A percentile compares a stretch with the other conserved stretches of the same genome.
phyloP scores from a whole-genome alignment of 2,329 filamentous ascomycete genomes.

The Exophiala viscosa region DNA sequence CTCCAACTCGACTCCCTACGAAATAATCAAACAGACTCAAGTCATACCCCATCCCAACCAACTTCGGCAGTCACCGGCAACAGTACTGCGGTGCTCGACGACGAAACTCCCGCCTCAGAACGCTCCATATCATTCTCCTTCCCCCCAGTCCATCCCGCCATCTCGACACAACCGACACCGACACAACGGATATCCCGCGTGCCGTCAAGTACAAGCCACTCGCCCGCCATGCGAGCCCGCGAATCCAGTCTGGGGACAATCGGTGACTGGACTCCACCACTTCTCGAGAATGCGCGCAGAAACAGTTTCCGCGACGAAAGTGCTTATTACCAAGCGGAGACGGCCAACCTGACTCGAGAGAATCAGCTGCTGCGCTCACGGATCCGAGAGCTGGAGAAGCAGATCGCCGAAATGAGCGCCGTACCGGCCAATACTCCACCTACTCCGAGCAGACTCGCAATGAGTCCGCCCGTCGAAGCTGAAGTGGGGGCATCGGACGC shows the following conservation, averaged over 20 bases:
- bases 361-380: constrained; percentile 48
- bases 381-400: constrained; percentile 42
- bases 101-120: constrained; percentile 43
- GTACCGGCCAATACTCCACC: constrained; percentile 19
- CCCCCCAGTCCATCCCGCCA: constrained; percentile 32
- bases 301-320: constrained; percentile 45
- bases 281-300: constrained; percentile 28
- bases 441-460: constrained; percentile 25
- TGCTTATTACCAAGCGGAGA: constrained; percentile 48
- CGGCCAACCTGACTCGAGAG: constrained; percentile 44
- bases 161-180: constrained; percentile 31
- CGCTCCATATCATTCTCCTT: constrained; percentile 40
- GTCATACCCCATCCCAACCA: constrained; percentile 10
- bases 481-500: constrained; percentile 14
- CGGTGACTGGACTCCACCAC: constrained; percentile 28
- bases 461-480: constrained; percentile 20
- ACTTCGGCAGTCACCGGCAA: constrained; percentile 32
- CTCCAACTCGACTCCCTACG: constrained; percentile 41
- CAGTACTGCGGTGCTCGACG: constrained; percentile 42
- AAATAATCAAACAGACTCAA: constrained; percentile 32
- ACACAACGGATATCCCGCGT: constrained; percentile 34
- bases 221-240: constrained; percentile 34
- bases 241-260: constrained; percentile 16
- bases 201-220: constrained; percentile 35
- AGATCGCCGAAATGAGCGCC: constrained; percentile 24